These are phyloP conservation scores for Blastobotrys petasosporus DNA, from an alignment of 1,139 yeast genomes.

Conservation along the genomic window DNA sequence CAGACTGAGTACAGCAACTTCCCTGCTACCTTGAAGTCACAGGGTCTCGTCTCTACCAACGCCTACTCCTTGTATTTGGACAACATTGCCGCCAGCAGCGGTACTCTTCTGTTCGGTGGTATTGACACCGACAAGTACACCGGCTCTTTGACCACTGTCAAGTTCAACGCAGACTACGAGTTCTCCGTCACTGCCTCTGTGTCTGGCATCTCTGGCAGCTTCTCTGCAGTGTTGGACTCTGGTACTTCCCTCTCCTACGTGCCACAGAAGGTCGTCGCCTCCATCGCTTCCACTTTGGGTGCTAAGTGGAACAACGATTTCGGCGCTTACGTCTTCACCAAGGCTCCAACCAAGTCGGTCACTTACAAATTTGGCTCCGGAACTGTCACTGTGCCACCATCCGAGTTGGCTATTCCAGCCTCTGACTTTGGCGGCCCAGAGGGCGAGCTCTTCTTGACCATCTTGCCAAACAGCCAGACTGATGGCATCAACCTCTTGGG, in stretches of 20 bases:
- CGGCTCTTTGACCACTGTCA: slow-evolving; percentile 38
- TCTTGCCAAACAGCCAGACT: slow-evolving; percentile 23
- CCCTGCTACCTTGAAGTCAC: slow-evolving; percentile 43
- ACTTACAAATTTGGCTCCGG: slow-evolving; percentile 40
- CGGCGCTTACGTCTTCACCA: slow-evolving; percentile 17
- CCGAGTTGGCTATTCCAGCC: slow-evolving; percentile 29
- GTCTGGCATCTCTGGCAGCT: slow-evolving; percentile 8
- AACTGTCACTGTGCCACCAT: slow-evolving; percentile 38
- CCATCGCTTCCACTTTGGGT: slow-evolving; percentile 22
- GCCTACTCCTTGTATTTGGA: slow-evolving; percentile 51
- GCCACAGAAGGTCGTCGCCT: slow-evolving; percentile 21
- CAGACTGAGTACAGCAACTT: slow-evolving; percentile 32
- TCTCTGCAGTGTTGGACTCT: slow-evolving; percentile 28
- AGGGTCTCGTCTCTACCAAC: slow-evolving; percentile 41
- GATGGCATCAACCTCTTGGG: slow-evolving; percentile 47
- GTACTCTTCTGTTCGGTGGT: slow-evolving; percentile 53
- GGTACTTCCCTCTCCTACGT: slow-evolving; percentile 31
- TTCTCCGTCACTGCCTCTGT: slow-evolving; percentile 11
- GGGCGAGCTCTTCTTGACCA: slow-evolving; percentile 16
- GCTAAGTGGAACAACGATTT: slow-evolving; percentile 17
- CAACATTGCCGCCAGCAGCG: slow-evolving; percentile 38
- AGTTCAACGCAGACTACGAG: slow-evolving; percentile 15
- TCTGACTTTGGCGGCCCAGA: slow-evolving; percentile 13
- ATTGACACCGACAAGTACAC: slow-evolving; percentile 47
- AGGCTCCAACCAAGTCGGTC: slow-evolving; percentile 16